Evolutionary conservation across 345 rosid genomes (phyloP), one percentile per base, ranked within the genome.

Genomic region (Melastoma malabathricum): DNA sequence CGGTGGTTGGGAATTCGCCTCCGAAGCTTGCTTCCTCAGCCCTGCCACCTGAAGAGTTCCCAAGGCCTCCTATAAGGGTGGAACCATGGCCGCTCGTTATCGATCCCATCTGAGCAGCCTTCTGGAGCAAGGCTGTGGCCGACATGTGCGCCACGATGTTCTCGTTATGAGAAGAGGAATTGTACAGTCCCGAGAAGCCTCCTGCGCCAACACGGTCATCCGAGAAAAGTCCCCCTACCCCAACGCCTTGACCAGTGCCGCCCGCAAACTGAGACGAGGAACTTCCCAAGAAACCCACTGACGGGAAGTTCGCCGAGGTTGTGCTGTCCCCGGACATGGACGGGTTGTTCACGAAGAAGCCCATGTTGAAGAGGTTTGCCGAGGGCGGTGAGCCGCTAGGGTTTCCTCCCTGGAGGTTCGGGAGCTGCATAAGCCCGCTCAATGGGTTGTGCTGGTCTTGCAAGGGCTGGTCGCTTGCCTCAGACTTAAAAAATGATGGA

Each of bases 31-130:
- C 12, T 34, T 34, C 41, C 2, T 34, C 41, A 6, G 41, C 41
- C 41, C 48, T 16, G 31, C 63, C 69, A 13, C 72, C 58, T 7
- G 82, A 69, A 19, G 81, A 70, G 45, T 68, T 48, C 3, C 69
- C 73, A 52, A 83, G 69, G 45, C 74, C 83, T 43, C 87, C 68
- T 18, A 79, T 61, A 60, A 83, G 56, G 10, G 71, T 60, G 19
- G 82, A 74, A 48, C 69, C 60, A 48, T 58, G 66, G 50, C 57
- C 70, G 68, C 71, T 79, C 15, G 80, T 64, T 15, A 75, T 70
- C 34, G 94, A 78, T 23, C 96, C 90, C 78, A 84, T 82, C 55
- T 88, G 96, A 57, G 94, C 78, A 23, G 96, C 96, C 57, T 84
- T 81, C 54, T 82, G 94, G 52, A 88, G 94, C 56, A 88, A 63